phyloP scores from a whole-genome alignment of 129 eudicot species.

The Flaveria bidentis region DNA sequence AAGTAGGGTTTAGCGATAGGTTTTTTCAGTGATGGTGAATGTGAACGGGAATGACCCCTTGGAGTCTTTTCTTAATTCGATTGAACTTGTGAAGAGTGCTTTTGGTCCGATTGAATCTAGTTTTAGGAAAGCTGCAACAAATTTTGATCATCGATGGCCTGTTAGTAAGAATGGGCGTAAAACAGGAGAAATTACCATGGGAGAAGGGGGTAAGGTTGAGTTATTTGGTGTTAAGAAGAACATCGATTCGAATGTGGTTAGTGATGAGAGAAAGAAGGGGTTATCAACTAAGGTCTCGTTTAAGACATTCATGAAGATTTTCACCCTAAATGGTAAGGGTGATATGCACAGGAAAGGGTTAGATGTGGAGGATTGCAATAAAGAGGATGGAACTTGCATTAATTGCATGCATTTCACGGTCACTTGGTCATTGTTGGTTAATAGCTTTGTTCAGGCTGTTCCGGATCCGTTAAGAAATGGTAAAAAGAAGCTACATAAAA shows the following conservation, averaged over 20 bases:
- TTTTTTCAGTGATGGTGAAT: slow-evolving; percentile 55
- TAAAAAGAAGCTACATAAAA: slow-evolving; percentile 58
- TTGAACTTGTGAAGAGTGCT: slow-evolving; percentile 59
- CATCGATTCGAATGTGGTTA: slow-evolving; percentile 21
- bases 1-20: slow-evolving; percentile 32
- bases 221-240: slow-evolving; percentile 37
- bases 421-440: slow-evolving; percentile 65
- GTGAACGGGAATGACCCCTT: slow-evolving; percentile 66
- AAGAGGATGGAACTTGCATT: slow-evolving; percentile 52
- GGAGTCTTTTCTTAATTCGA: slow-evolving; percentile 58
- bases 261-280: slow-evolving; percentile 49
- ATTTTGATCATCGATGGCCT: slow-evolving; percentile 64
- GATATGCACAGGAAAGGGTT: slow-evolving; percentile 39
- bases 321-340: slow-evolving; percentile 13
- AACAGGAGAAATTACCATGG: slow-evolving; percentile 19
- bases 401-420: slow-evolving; percentile 78
- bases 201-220: slow-evolving; percentile 27
- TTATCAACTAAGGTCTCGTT: slow-evolving; percentile 15
- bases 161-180: slow-evolving; percentile 39
- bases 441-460: slow-evolving; percentile 67
- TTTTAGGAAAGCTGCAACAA: slow-evolving; percentile 60
- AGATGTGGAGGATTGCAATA: slow-evolving; percentile 37
- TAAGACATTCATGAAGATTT: slow-evolving; percentile 13
- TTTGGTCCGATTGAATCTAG: slow-evolving; percentile 73
- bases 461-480: slow-evolving; percentile 54